Evolutionary conservation across 1,139 yeast genomes (phyloP).

Genomic region (Arxiozyma slooffiae): DNA sequence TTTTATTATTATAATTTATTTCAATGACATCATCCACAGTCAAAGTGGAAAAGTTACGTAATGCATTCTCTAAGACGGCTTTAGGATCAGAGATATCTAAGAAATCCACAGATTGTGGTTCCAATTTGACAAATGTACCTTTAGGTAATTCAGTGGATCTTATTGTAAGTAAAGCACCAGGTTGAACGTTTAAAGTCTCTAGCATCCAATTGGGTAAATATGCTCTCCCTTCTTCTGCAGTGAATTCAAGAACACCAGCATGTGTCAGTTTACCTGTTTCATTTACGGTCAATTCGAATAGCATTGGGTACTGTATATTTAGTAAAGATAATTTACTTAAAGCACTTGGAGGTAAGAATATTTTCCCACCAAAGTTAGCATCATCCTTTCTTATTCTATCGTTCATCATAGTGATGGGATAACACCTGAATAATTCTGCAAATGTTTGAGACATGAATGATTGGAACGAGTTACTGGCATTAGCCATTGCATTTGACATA

Average conservation of each 20-base stretch:
- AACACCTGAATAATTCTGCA: conserved; percentile 84
- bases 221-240: conserved; percentile 94
- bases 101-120: conserved; percentile 91
- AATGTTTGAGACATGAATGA: conserved; percentile 34
- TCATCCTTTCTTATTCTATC: conserved; percentile 67
- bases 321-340: conserved; percentile 76
- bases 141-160: conserved; percentile 70
- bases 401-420: conserved; percentile 87
- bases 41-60: conserved; percentile 80
- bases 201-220: conserved; percentile 97
- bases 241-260: conserved; percentile 91
- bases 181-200: conserved; percentile 58
- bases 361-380: conserved; percentile 93
- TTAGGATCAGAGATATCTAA: conserved; percentile 91
- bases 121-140: conserved; percentile 84
- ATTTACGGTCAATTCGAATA: conserved; percentile 70
- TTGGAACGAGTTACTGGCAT: not conserved
- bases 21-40: conserved; percentile 81
- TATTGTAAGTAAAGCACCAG: conserved; percentile 73
- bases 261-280: conserved; percentile 54
- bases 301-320: conserved; percentile 92
- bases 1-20: conserved; percentile 69
- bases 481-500: conserved; percentile 3
- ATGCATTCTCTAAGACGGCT: conserved; percentile 88
- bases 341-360: conserved; percentile 88